Evolutionary conservation across 2,329 filamentous ascomycete genomes (phyloP).

Genomic region (Tolypocladium cylindrosporum): DNA sequence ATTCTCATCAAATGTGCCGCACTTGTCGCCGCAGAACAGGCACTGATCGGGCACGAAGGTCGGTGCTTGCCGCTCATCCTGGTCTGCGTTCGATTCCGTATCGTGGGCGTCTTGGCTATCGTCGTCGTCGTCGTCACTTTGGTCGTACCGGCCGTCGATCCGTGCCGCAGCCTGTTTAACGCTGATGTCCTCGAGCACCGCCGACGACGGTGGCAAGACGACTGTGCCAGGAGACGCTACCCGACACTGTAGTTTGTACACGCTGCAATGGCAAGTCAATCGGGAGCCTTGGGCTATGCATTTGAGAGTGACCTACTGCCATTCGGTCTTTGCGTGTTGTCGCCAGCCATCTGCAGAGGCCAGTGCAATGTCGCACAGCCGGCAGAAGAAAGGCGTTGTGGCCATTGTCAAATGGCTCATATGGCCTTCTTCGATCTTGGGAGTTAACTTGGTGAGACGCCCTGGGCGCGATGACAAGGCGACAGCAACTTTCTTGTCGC

Average conservation of each 20-base stretch:
- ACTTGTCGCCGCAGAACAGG: conserved; percentile 29
- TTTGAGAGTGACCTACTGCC: conserved; percentile 8
- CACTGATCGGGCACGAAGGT: conserved; percentile 23
- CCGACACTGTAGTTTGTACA: conserved; percentile 13
- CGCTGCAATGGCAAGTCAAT: conserved; percentile 4
- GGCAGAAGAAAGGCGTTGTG: conserved; percentile 10
- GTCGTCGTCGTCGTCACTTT: background rate
- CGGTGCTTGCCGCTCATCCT: background rate
- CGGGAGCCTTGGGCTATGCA: background rate
- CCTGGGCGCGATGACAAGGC: too few relatives aligned
- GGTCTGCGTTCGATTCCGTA: background rate
- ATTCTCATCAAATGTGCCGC: conserved; percentile 22
- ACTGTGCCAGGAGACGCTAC: conserved; percentile 10
- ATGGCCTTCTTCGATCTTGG: too few relatives aligned
- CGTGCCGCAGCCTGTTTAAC: background rate
- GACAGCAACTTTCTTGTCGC: too few relatives aligned
- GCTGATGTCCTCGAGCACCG: background rate
- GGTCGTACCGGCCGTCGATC: background rate
- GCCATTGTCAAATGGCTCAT: background rate
- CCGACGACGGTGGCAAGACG: conserved; percentile 4
- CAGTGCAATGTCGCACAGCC: conserved; percentile 11
- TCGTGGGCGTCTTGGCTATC: background rate
- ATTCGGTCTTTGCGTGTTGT: conserved; percentile 13
- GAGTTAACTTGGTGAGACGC: too few relatives aligned
- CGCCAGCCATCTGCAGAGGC: conserved; percentile 8